Percentiles rank a stretch among this genome's conserved stretches.
Conservation (phyloP, 129 eudicot species). For the Kitagawia praeruptora region DNA sequence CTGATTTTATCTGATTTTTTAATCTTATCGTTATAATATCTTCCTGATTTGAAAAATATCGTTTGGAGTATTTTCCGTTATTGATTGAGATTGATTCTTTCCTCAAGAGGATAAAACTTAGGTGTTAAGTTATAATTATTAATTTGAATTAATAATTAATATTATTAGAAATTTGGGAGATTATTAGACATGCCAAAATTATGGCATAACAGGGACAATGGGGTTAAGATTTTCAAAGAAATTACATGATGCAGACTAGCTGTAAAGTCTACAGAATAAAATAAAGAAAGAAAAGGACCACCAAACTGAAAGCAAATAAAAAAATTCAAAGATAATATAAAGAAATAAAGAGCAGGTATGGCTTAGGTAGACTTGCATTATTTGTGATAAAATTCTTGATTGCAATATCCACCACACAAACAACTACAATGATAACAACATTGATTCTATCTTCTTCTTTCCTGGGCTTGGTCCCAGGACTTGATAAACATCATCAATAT, state of each 20-base stretch:
- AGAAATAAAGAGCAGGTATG: not conserved
- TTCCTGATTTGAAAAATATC: too few species aligned
- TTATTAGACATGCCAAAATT: too few species aligned
- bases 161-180: too few species aligned
- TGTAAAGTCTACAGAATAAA: not conserved
- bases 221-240: too few species aligned
- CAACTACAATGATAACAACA: slow-evolving; percentile 4
- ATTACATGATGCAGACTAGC: not conserved
- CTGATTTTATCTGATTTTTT: too few species aligned
- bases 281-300: not conserved
- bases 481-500: not conserved
- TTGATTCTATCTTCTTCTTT: slow-evolving; percentile 3
- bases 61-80: too few species aligned
- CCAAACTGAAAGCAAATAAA: not conserved
- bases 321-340: not conserved
- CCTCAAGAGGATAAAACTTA: too few species aligned
- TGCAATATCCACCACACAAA: slow-evolving; percentile 4
- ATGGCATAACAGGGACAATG: too few species aligned
- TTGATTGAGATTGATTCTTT: too few species aligned
- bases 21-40: too few species aligned
- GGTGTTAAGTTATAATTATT: too few species aligned
- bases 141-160: too few species aligned
- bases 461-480: slow-evolving; percentile 1
- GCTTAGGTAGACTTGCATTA: slow-evolving; percentile 3
- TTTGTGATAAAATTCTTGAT: slow-evolving; percentile 2